Evolutionary conservation across 768 basidiomycete genomes (phyloP).

Genomic region (Boletus vinaceobasis): DNA sequence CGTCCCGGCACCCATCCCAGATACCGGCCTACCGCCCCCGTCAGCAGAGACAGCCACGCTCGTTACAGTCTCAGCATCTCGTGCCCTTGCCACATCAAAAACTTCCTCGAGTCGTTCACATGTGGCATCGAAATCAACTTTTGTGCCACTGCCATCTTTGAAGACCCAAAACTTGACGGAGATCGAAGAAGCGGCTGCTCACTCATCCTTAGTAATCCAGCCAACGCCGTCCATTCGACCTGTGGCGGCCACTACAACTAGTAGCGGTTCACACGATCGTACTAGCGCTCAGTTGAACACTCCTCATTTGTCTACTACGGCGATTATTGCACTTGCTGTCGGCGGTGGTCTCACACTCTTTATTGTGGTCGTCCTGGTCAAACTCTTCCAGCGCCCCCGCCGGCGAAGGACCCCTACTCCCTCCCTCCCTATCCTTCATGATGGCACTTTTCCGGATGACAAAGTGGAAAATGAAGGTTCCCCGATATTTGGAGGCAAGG

Average conservation of each 20-base stretch:
- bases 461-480: slow-evolving; percentile 52
- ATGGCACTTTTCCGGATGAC: slow-evolving; percentile 47
- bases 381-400: slow-evolving; percentile 46
- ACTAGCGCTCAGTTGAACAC: slow-evolving; percentile 10
- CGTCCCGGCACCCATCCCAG: slow-evolving; percentile 30
- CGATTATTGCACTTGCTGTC: slow-evolving; percentile 53
- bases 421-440: slow-evolving; percentile 70
- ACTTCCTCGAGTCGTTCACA: slow-evolving; percentile 9
- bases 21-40: slow-evolving; percentile 30
- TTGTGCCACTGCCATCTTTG: slow-evolving; percentile 29
- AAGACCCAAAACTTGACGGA: slow-evolving; percentile 25
- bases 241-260: background rate
- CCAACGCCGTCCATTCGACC: slow-evolving; percentile 6
- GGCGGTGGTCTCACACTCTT: slow-evolving; percentile 49
- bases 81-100: slow-evolving; percentile 21
- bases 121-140: slow-evolving; percentile 20
- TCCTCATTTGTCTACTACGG: slow-evolving; percentile 42
- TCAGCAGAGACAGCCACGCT: slow-evolving; percentile 10
- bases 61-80: slow-evolving; percentile 17
- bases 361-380: slow-evolving; percentile 46
- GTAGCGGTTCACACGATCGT: background rate
- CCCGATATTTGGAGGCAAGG: slow-evolving; percentile 76
- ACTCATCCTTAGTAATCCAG: slow-evolving; percentile 5
- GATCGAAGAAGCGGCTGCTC: slow-evolving; percentile 15
- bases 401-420: slow-evolving; percentile 60